phyloP scores from a whole-genome alignment of 2,329 filamentous ascomycete species.

The Cercospora sojina region DNA sequence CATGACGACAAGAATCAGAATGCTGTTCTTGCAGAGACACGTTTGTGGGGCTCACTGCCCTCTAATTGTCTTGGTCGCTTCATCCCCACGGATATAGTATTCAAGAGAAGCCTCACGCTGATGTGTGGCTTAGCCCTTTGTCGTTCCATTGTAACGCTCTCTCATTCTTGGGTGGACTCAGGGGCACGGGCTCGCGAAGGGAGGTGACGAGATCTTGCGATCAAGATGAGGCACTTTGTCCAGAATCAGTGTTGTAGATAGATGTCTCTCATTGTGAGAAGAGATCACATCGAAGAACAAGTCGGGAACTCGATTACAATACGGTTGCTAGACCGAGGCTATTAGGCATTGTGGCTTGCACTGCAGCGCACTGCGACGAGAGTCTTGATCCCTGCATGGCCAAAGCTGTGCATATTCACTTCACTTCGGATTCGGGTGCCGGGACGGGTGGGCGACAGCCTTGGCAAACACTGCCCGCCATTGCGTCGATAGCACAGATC shows the following conservation, averaged over 20 bases:
- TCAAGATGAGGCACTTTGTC: neutral
- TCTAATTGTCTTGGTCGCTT: neutral
- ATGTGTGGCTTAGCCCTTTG: too few relatives aligned
- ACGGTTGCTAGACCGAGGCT: neutral
- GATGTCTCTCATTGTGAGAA: neutral
- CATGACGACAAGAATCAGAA: neutral
- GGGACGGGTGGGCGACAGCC: neutral
- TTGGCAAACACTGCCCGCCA: neutral
- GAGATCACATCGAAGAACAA: neutral
- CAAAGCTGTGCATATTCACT: neutral
- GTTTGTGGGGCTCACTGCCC: neutral
- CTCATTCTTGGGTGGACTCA: neutral
- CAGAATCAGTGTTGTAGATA: neutral
- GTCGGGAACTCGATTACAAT: neutral
- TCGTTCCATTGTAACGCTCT: neutral
- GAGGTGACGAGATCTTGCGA: neutral
- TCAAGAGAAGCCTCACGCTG: neutral
- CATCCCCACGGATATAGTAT: neutral
- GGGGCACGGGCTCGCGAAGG: neutral
- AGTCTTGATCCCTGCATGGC: neutral
- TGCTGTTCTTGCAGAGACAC: neutral
- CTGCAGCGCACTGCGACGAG: neutral
- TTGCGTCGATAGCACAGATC: neutral
- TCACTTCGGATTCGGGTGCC: neutral
- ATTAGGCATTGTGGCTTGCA: neutral